Percentiles rank a stretch among this genome's conserved stretches.
phyloP scores from a whole-genome alignment of 2,329 filamentous ascomycete species.

The Harringtonia lauricola region DNA sequence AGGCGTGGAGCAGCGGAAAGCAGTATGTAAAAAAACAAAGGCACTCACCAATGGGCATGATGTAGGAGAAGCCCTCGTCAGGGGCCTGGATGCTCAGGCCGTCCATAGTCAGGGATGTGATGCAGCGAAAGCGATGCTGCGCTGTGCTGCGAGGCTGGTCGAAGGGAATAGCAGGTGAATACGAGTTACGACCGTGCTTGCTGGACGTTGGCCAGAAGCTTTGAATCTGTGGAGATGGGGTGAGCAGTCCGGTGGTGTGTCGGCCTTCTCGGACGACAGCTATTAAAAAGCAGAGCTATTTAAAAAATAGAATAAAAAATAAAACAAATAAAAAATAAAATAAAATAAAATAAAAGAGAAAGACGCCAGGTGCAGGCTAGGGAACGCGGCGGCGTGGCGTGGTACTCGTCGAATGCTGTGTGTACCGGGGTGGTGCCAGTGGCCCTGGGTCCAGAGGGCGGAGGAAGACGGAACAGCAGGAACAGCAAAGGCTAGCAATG shows the following conservation, averaged over 20 bases:
- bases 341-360: neutral
- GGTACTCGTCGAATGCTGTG: too few species aligned
- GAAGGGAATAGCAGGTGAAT: too few species aligned
- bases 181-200: too few species aligned
- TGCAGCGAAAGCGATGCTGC: too few species aligned
- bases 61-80: constrained; percentile 35
- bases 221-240: neutral
- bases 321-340: neutral
- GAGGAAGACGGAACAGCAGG: neutral
- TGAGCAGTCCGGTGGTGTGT: neutral
- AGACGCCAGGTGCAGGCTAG: too few species aligned
- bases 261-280: neutral
- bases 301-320: too few species aligned
- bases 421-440: too few species aligned
- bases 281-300: neutral
- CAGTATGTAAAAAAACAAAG: neutral
- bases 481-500: neutral
- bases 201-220: neutral
- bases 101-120: constrained; percentile 15
- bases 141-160: too few species aligned
- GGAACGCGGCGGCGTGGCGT: neutral
- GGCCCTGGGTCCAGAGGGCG: too few species aligned
- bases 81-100: constrained; percentile 31
- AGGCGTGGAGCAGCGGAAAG: neutral
- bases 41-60: constrained; percentile 45